Evolutionary conservation across 768 basidiomycete genomes (phyloP).

Genomic region (Suillus americanus): DNA sequence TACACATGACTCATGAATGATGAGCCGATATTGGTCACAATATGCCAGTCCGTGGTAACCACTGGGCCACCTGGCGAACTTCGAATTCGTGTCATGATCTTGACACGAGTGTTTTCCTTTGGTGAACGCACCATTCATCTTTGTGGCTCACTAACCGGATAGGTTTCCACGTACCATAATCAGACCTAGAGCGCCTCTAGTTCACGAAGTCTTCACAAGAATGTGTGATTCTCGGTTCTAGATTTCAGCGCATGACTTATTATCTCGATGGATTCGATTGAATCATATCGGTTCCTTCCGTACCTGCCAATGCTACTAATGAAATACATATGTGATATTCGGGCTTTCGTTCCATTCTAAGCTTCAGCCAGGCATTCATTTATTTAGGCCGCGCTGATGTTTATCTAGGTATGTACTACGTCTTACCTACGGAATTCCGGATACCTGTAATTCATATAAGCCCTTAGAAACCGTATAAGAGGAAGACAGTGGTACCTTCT

Average conservation of each 20-base stretch:
- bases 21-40: neutral
- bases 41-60: neutral
- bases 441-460: neutral
- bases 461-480: neutral
- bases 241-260: neutral
- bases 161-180: neutral
- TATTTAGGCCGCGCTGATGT: neutral
- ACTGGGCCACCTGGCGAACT: neutral
- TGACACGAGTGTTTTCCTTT: neutral
- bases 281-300: neutral
- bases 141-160: neutral
- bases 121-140: neutral
- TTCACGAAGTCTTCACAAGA: neutral
- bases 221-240: neutral
- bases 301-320: neutral
- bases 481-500: neutral
- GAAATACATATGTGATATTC: neutral
- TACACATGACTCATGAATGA: neutral
- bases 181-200: neutral
- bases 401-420: neutral
- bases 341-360: neutral
- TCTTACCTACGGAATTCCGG: neutral
- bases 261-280: neutral
- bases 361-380: neutral
- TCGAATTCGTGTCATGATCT: neutral